Base-by-base conservation (phyloP, 129 eudicot genomes). In the Dittrichia graveolens region DNA sequence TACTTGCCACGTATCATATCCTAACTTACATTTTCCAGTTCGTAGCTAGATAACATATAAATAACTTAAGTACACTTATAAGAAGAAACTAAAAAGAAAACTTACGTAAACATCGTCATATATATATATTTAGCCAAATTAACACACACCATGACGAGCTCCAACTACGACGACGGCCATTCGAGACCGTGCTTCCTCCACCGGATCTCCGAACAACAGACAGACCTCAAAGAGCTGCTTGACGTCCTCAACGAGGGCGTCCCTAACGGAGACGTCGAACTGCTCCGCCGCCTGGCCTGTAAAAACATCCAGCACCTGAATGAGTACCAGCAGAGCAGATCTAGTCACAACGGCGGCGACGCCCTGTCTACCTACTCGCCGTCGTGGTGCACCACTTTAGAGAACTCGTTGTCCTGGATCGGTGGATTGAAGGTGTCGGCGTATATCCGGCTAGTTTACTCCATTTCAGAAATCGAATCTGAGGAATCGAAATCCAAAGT, bases 251-350 rank as follows among this genome's bases (percentile, higher is more conserved):
- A 24, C 31, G 31, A 24, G 1, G 31, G 45, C 56, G 11, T 37
- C 18, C 16, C 62, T 5, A 3, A 57, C 3, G 2, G 31, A 24
- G 43, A 57, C 53, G 59, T 34, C n/a, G 38, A 53, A 2, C 18
- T 44, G 35, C 78, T 70, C 10, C 40, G 38, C 18, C 71, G 1
- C 0, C 82, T 81, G n/a, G n/a, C 10, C 4, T 44, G 76, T 10
- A 70, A 76, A 46, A 49, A 39, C 52, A 76, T 76, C 75, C 67
- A 62, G 41, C 78, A 81, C 57, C 53, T 81, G 8, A 62, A 65
- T 16, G 78, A 81, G 3, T 76, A 76, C 81, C 46, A 37, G 2
- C 47, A 55, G 0, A 65, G 8, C 5, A 53, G 74, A 41, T 69
- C 78, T 3, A 0, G 31, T 24, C 31, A 24, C 31, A 24, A 24